A percentile compares a stretch with the other conserved stretches of the same genome.
Evolutionary conservation across 2,329 filamentous ascomycete genomes (phyloP).

Genomic region (Exophiala calicioides): DNA sequence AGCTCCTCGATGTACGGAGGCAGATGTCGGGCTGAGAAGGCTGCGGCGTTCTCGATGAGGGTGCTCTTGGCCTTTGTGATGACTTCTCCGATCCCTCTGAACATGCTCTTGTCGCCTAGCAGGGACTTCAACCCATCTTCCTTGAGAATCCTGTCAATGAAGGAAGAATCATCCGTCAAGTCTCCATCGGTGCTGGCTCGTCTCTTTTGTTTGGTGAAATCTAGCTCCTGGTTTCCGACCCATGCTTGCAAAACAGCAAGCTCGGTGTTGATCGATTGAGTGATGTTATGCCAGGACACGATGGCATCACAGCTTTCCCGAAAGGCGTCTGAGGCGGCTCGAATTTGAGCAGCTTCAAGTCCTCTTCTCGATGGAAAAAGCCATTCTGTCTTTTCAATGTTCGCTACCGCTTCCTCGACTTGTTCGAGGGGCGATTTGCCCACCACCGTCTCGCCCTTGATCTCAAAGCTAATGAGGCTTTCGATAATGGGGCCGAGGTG

Average conservation of each 20-base stretch:
- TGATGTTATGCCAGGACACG: conserved; percentile 95
- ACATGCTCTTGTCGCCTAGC: conserved; percentile 79
- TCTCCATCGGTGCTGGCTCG: conserved; percentile 68
- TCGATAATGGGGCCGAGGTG: conserved; percentile 75
- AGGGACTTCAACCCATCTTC: conserved; percentile 92
- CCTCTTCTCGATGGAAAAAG: conserved; percentile 80
- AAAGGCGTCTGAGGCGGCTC: conserved; percentile 75
- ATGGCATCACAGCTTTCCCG: conserved; percentile 83
- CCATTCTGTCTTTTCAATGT: conserved; percentile 85
- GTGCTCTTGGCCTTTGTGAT: conserved; percentile 93
- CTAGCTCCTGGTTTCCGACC: conserved; percentile 94
- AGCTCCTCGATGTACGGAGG: conserved; percentile 97
- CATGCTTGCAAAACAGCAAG: conserved; percentile 87
- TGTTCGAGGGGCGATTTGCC: conserved; percentile 86
- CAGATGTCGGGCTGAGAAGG: conserved; percentile 84
- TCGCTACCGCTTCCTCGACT: conserved; percentile 82
- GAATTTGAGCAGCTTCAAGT: conserved; percentile 72
- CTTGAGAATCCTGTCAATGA: conserved; percentile 91
- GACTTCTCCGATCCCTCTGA: conserved; percentile 77
- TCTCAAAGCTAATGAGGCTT: conserved; percentile 87
- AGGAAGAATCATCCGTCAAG: conserved; percentile 85
- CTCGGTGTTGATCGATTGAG: conserved; percentile 92
- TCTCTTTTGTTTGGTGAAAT: conserved; percentile 76
- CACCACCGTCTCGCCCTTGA: conserved; percentile 88
- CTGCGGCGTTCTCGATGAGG: conserved; percentile 79